These are phyloP conservation scores for Colletotrichum lentis DNA, from an alignment of 2,329 filamentous ascomycete genomes.

Conservation along the genomic window DNA sequence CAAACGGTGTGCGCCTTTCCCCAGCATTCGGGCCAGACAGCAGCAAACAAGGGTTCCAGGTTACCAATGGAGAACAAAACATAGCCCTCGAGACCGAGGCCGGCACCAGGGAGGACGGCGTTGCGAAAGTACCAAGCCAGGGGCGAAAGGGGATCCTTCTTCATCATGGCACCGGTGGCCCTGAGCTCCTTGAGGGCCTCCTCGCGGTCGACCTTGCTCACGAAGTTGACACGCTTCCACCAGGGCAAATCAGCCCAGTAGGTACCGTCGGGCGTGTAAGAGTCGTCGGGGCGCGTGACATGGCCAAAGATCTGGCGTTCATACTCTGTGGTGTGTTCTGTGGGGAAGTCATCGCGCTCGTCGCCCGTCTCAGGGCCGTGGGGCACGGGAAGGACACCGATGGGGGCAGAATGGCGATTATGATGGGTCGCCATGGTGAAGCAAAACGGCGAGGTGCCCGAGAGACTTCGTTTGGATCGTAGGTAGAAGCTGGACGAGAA, in stretches of 20 bases:
- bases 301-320: conserved; percentile 75
- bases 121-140: conserved; percentile 88
- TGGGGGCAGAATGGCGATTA: conserved; percentile 49
- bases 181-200: conserved; percentile 75
- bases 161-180: conserved; percentile 79
- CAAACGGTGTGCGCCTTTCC: conserved; percentile 67
- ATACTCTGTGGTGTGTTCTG: conserved; percentile 54
- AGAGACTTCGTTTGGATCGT: conserved; percentile 11
- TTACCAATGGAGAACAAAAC: conserved; percentile 98
- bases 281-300: conserved; percentile 87
- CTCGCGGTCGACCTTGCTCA: conserved; percentile 73
- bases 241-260: conserved; percentile 94
- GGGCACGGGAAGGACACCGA: conserved; percentile 65
- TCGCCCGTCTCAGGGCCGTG: conserved; percentile 60
- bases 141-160: conserved; percentile 84
- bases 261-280: conserved; percentile 79
- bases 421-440: conserved; percentile 45
- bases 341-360: conserved; percentile 58
- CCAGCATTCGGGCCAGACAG: conserved; percentile 84
- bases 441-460: not conserved
- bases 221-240: conserved; percentile 75
- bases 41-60: conserved; percentile 80
- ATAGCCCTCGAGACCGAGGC: conserved; percentile 92
- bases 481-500: not conserved
- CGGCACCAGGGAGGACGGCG: conserved; percentile 90